Percentiles rank a stretch among this genome's conserved stretches.
Evolutionary conservation across 2,329 filamentous ascomycete species (phyloP).

Genomic region (Venturia carpophila): DNA sequence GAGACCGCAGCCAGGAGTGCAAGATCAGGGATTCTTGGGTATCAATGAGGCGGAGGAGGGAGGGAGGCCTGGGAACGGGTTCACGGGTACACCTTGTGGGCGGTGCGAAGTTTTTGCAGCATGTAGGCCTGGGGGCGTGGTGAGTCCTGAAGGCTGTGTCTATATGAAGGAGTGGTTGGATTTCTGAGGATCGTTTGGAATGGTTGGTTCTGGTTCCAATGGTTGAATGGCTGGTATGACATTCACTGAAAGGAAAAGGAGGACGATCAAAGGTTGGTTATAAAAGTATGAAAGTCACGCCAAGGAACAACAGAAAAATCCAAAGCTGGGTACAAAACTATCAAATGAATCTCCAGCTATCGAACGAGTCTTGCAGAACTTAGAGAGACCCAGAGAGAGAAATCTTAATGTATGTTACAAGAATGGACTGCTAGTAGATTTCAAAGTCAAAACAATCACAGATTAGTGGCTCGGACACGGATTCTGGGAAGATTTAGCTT

Average conservation of each 20-base stretch:
- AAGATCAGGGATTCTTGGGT: conserved; percentile 8
- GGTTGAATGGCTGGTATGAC: too few relatives aligned
- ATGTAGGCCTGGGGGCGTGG: conserved; percentile 82
- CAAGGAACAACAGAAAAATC: not conserved
- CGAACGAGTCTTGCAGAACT: too few relatives aligned
- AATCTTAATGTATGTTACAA: too few relatives aligned
- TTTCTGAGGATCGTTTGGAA: not conserved
- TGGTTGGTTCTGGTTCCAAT: too few relatives aligned
- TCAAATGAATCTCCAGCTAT: too few relatives aligned
- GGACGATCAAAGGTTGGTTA: not conserved
- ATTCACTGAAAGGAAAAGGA: not conserved
- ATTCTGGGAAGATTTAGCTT: too few relatives aligned
- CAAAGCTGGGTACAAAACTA: not conserved
- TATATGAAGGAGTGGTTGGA: conserved; percentile 85
- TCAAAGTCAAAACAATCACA: too few relatives aligned
- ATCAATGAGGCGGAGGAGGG: conserved; percentile 36
- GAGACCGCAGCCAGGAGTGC: not conserved
- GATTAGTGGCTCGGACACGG: too few relatives aligned
- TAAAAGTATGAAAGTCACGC: not conserved
- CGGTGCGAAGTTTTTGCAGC: conserved; percentile 88
- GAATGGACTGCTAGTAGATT: too few relatives aligned
- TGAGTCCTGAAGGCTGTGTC: conserved; percentile 81
- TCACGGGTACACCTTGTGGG: conserved; percentile 85
- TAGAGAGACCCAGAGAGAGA: too few relatives aligned
- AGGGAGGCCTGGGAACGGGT: conserved; percentile 54